Evolutionary conservation across 257 asterid species (phyloP).

Genomic region (Voacanga thouarsii): DNA sequence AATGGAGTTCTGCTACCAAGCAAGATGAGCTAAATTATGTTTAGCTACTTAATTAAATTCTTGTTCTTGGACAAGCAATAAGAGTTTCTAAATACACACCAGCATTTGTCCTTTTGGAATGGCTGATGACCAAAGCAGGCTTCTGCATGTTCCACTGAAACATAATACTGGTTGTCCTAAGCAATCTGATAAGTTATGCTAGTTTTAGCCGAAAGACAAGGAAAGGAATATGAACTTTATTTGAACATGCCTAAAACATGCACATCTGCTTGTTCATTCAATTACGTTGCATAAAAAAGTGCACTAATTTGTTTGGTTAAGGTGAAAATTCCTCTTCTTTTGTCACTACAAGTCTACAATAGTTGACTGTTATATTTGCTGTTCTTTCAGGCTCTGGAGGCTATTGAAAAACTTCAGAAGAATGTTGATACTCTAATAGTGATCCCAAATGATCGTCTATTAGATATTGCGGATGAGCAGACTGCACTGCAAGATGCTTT

Average conservation of each 20-base stretch:
- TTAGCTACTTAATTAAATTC: background rate
- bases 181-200: background rate
- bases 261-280: background rate
- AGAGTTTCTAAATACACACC: background rate
- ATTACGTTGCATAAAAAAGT: background rate
- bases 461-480: constrained; percentile 91
- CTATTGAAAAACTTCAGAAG: constrained; percentile 93
- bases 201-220: background rate
- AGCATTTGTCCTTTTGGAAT: background rate
- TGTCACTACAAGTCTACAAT: background rate
- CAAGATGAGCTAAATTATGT: too few species aligned
- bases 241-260: background rate
- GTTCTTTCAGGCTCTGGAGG: constrained; percentile 80
- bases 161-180: background rate
- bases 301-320: background rate
- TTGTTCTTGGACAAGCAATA: background rate
- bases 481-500: constrained; percentile 98
- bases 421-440: constrained; percentile 94
- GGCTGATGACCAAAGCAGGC: background rate
- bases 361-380: constrained; percentile 15
- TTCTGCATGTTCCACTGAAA: background rate
- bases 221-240: too few species aligned
- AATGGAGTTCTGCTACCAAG: background rate
- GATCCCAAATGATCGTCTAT: constrained; percentile 92
- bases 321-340: background rate